Evolutionary conservation across 2,329 filamentous ascomycete species (phyloP), one percentile per base, ranked within the genome.

Genomic region (Blumeria hordei): DNA sequence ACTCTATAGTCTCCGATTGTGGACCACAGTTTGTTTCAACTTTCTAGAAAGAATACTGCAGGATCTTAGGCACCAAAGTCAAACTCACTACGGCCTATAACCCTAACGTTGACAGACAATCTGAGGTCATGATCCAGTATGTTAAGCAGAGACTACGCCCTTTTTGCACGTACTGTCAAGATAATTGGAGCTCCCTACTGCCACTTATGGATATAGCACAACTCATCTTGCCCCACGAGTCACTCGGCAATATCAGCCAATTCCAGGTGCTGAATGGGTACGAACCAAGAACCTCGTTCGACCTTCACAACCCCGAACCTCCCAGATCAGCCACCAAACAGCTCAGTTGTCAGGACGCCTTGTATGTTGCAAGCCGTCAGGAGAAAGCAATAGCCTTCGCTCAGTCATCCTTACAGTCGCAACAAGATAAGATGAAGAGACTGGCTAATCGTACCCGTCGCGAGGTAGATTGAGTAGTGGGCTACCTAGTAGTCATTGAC

Each of bases 11-110:
- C 9, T 55, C 55, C 47, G 53, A 61, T 45, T 10, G 57, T 28
- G 59, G 59, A 32, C 16, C 54, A 6, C 18, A 45, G n/a, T 60
- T 61, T 49, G 52, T 54, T 1, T 56, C 41, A n/a, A 33, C 41
- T n/a, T 45, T 45, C 21, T 11, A 8, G 41, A 45, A 18, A 18
- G 41, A n/a, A 0, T 43, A 54, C 10, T 58, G 37, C 18, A 2
- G 6, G 12, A 14, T 16, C 37, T 47, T 58, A 28, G n/a, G 45
- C 10, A 55, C 56, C 7, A 54, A 51, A n/a, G 44, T 57, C n/a
- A 45, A 11, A 16, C 41, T 18, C n/a, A 9, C 41, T 9, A 16
- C 41, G 21, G 41, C 41, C 41, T 11, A 45, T 45, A n/a, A 45
- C n/a, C 41, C 10, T 16, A 18, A 45, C n/a, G 21, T 9, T 16